These are phyloP conservation scores for Populus euphratica DNA, from an alignment of 345 rosid species.

Conservation along the genomic window DNA sequence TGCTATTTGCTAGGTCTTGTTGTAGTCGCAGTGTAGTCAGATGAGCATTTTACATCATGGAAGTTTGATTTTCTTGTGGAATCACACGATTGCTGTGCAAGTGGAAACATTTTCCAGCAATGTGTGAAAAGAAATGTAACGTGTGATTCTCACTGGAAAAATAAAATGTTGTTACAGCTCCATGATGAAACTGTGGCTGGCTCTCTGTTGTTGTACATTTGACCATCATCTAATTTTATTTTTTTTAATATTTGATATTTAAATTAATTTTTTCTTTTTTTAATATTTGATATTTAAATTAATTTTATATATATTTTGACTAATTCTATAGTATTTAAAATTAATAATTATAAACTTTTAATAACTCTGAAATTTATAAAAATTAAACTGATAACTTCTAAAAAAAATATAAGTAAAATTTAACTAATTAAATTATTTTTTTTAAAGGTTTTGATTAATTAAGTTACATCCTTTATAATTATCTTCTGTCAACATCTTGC, in stretches of 20 bases:
- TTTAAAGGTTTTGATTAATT: too few relatives aligned
- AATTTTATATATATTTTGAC: fast-evolving
- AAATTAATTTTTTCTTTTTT: fast-evolving
- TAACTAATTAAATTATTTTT: too few relatives aligned
- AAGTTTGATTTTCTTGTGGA: not conserved
- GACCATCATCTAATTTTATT: not conserved
- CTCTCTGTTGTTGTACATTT: too few relatives aligned
- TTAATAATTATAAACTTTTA: fast-evolving
- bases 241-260: fast-evolving
- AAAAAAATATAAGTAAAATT: too few relatives aligned
- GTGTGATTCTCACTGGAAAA: not conserved
- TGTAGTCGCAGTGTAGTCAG: not conserved
- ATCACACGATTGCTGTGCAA: not conserved
- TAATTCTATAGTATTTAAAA: fast-evolving
- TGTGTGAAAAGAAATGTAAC: not conserved
- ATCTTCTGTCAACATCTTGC: too few relatives aligned
- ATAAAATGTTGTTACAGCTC: not conserved
- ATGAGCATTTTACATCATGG: not conserved
- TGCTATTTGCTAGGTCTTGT: not conserved
- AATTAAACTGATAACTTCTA: too few relatives aligned
- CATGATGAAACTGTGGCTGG: not conserved
- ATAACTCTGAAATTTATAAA: fast-evolving
- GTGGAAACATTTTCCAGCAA: not conserved
- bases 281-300: fast-evolving
- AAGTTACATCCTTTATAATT: too few relatives aligned